Evolutionary conservation across 2,329 filamentous ascomycete genomes (phyloP), one percentile per base, ranked within the genome.

Genomic region (Pseudogymnoascus sp.): DNA sequence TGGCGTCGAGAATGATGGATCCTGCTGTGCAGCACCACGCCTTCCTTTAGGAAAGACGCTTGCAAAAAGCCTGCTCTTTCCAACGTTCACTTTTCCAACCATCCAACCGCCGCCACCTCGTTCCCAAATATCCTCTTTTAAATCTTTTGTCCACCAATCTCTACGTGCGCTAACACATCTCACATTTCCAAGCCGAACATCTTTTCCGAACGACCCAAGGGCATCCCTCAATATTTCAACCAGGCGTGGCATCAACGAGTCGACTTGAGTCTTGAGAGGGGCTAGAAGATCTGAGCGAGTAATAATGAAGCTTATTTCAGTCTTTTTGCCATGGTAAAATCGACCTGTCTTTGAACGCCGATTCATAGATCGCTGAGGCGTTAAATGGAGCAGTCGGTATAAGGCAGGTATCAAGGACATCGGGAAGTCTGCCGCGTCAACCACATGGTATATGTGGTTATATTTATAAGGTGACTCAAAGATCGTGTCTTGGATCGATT

Each of bases 31-130:
- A 74, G 70, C 2, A 70, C 67, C 63, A 71, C 71, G 64, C 75
- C 78, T 80, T 26, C 85, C 86, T 79, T 89, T 93, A 3, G 95
- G 93, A 70, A 92, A 96, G 6, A 97, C 85, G 4, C 86, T 83
- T 68, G 94, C 87, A 65, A 97, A 96, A 2, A 99, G 82, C 71
- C 89, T 88, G 69, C 93, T 97, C 76, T 99, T 99, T 23, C 94
- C 95, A 2, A 97, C 95, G 71, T 99, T 99, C 66, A 92, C 91
- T 74, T 96, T 97, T n/a, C 94, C 94, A 2, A 99, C 89, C 80
- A 99, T 87, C 93, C 94, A 99, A 14, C 90, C 88, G 14, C 87
- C 94, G 4, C 93, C 93, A 3, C 91, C 92, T 59, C 90, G 84
- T 45, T 86, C 77, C 82, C 86, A 92, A 55, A 99, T 92, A 58